Conservation (phyloP, 345 rosid species). For the Chamaenerion angustifolium region DNA sequence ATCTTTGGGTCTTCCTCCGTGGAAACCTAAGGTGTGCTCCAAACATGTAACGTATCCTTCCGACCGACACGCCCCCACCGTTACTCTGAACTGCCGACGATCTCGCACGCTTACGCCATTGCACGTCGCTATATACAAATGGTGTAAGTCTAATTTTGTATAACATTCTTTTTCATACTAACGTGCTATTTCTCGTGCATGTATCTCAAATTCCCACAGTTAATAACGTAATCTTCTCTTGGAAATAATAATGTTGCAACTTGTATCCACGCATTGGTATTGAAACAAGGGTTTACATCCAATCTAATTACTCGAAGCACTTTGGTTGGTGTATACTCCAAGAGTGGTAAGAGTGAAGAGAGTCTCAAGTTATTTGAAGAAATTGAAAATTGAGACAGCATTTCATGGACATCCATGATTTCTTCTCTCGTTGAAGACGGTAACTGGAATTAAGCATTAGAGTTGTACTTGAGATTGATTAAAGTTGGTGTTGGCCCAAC, state of each 20-base stretch:
- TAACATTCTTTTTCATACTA: too few species aligned
- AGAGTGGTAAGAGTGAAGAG: conserved; percentile 25
- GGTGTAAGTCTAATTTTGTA: too few species aligned
- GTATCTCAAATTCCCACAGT: too few species aligned
- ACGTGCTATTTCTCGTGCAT: too few species aligned
- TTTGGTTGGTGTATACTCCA: conserved; percentile 53
- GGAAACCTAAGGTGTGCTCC: too few species aligned
- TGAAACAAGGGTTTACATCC: conserved; percentile 42
- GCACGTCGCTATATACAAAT: too few species aligned
- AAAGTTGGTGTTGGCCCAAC: conserved; percentile 37
- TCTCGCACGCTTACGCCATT: too few species aligned
- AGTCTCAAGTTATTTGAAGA: conserved; percentile 26
- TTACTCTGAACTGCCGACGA: too few species aligned
- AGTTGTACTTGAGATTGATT: conserved; percentile 36
- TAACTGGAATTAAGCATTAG: conserved; percentile 34
- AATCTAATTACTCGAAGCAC: conserved; percentile 25
- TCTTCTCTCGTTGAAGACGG: conserved; percentile 33
- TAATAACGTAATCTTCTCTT: conserved; percentile 36
- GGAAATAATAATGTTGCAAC: conserved; percentile 29
- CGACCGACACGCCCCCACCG: too few species aligned
- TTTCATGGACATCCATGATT: conserved; percentile 63
- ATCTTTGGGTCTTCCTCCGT: too few species aligned
- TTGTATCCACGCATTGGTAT: conserved; percentile 26
- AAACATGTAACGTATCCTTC: too few species aligned
- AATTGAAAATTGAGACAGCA: conserved; percentile 27